phyloP scores from a whole-genome alignment of 345 rosid species.

The Mangifera indica region DNA sequence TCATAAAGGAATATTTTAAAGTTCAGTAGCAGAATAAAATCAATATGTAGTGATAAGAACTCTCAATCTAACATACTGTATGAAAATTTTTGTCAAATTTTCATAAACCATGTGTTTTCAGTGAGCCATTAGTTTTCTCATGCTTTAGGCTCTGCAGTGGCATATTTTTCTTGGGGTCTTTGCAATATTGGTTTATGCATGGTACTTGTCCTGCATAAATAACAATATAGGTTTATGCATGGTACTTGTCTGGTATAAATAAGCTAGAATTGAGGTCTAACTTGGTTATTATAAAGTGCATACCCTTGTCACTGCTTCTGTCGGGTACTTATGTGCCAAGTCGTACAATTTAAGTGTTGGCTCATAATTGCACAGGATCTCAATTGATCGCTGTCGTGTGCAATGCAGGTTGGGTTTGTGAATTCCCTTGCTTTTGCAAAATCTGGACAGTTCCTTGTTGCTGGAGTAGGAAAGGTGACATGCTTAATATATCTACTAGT shows the following conservation, averaged over 20 bases:
- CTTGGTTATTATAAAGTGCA: too few species aligned
- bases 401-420: slow-evolving; percentile 77
- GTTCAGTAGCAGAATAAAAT: background rate
- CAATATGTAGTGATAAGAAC: background rate
- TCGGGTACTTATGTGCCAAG: too few species aligned
- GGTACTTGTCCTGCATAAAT: too few species aligned
- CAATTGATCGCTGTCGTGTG: background rate
- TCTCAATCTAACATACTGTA: background rate
- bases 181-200: too few species aligned
- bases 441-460: slow-evolving; percentile 79
- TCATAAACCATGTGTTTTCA: background rate
- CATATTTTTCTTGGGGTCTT: background rate
- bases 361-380: too few species aligned
- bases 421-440: slow-evolving; percentile 89
- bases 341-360: too few species aligned
- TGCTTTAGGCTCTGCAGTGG: background rate
- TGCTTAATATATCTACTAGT: background rate
- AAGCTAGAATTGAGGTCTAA: too few species aligned
- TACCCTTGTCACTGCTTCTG: too few species aligned
- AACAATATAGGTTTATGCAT: too few species aligned
- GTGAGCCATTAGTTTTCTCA: background rate
- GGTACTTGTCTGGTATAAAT: too few species aligned
- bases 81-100: background rate
- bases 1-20: too few species aligned
- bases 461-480: slow-evolving; percentile 88